These are phyloP conservation scores for Phytophthora pisi DNA, from an alignment of 352 stramenopile species.

Conservation along the genomic window DNA sequence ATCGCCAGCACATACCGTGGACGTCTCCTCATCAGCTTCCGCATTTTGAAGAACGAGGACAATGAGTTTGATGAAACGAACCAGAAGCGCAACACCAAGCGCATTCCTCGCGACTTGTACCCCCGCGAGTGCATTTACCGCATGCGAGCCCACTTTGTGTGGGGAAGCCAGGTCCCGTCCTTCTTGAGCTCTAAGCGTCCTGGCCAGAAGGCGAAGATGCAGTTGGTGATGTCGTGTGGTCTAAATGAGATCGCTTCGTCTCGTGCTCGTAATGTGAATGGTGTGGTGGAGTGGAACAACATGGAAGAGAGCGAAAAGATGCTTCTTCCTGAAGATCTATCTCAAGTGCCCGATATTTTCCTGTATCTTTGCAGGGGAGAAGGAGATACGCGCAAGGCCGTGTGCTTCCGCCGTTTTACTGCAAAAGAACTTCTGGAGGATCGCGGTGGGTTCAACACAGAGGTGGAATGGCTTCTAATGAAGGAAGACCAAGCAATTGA, in stretches of 20 bases:
- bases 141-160: conserved; percentile 79
- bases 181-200: conserved; percentile 74
- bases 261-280: conserved; percentile 73
- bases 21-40: conserved; percentile 76
- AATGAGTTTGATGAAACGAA: conserved; percentile 81
- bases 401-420: conserved; percentile 85
- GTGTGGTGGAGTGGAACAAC: conserved; percentile 85
- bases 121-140: conserved; percentile 66
- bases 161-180: conserved; percentile 74
- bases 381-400: conserved; percentile 55
- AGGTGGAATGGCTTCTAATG: conserved; percentile 78
- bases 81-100: conserved; percentile 85
- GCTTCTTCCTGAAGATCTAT: conserved; percentile 67
- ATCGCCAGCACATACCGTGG: conserved; percentile 86
- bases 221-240: conserved; percentile 70
- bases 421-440: conserved; percentile 75
- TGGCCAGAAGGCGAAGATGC: conserved; percentile 82
- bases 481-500: conserved; percentile 85
- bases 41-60: conserved; percentile 72
- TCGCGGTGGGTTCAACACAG: conserved; percentile 53
- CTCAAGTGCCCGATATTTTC: conserved; percentile 89
- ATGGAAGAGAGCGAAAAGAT: conserved; percentile 81
- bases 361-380: conserved; percentile 84
- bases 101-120: conserved; percentile 63
- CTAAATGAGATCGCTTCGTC: conserved; percentile 66